Evolutionary conservation across 1,284 basidiomycete species (phyloP).

Genomic region (Takashimella tepidaria): DNA sequence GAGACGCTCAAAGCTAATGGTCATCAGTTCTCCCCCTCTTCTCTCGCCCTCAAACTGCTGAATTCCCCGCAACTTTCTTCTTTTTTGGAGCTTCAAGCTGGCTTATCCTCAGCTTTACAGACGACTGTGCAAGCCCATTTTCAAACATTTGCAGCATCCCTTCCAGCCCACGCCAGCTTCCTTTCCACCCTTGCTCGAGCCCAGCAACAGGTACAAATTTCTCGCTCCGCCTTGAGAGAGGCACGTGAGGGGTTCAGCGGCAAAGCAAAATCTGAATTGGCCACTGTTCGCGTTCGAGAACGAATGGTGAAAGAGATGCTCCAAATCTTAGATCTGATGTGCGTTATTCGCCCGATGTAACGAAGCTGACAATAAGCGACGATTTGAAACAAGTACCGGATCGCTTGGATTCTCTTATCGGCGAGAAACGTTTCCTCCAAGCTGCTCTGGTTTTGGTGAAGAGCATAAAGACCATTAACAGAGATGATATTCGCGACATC

Average conservation of each 20-base stretch:
- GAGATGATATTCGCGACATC: constrained; percentile 86
- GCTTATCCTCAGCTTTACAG: constrained; percentile 40
- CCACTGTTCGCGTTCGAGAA: constrained; percentile 75
- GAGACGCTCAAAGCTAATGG: constrained; percentile 4
- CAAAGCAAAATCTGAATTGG: constrained; percentile 62
- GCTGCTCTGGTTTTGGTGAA: constrained; percentile 83
- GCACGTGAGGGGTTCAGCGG: constrained; percentile 43
- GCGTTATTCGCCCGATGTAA: constrained; percentile 40
- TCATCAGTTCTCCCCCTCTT: constrained; percentile 84
- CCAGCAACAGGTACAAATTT: constrained; percentile 65
- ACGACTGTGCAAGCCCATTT: constrained; percentile 65
- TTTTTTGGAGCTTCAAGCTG: constrained; percentile 38
- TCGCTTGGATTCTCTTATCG: constrained; percentile 84
- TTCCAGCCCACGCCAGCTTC: constrained; percentile 79
- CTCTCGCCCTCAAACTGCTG: constrained; percentile 78
- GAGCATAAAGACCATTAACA: constrained; percentile 85
- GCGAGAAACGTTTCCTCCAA: constrained; percentile 88
- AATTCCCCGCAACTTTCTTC: constrained; percentile 52
- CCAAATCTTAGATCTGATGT: constrained; percentile 84
- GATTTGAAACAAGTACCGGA: constrained; percentile 88
- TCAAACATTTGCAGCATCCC: constrained; percentile 81
- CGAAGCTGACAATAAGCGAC: constrained; percentile 57
- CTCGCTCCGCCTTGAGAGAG: constrained; percentile 69
- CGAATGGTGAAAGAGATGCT: constrained; percentile 87
- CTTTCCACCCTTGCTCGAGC: constrained; percentile 64